A percentile compares a stretch with the other conserved stretches of the same genome.
Conservation (phyloP, 495 filamentous ascomycete genomes). For the Xylaria grammica region DNA sequence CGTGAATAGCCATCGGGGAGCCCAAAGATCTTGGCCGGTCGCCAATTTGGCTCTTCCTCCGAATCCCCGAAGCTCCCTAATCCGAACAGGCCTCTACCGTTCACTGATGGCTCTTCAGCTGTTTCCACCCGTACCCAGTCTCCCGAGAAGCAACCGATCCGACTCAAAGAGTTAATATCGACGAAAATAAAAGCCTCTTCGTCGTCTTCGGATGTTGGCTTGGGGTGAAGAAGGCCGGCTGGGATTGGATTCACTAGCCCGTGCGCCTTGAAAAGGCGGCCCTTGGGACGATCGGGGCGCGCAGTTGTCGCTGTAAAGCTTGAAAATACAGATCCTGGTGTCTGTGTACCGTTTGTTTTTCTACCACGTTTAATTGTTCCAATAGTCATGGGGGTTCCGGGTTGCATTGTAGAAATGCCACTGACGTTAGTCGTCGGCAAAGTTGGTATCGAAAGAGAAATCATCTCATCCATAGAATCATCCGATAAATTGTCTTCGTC, state of each 20-base stretch:
- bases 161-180: slow-evolving; percentile 80
- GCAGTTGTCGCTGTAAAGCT: slow-evolving; percentile 81
- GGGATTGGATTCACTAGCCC: slow-evolving; percentile 74
- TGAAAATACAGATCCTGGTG: slow-evolving; percentile 84
- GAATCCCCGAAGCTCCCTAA: slow-evolving; percentile 56
- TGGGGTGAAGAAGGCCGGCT: slow-evolving; percentile 81
- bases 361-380: slow-evolving; percentile 50
- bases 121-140: slow-evolving; percentile 93
- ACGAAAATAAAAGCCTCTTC: slow-evolving; percentile 89
- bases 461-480: slow-evolving; percentile 80
- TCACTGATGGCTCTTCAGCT: slow-evolving; percentile 67
- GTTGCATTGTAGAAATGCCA: slow-evolving; percentile 71
- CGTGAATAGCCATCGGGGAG: slow-evolving; percentile 73
- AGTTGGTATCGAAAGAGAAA: slow-evolving; percentile 79
- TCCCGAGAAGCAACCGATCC: slow-evolving; percentile 92
- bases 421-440: slow-evolving; percentile 70
- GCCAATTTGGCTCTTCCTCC: slow-evolving; percentile 61
- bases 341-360: slow-evolving; percentile 69
- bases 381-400: slow-evolving; percentile 73
- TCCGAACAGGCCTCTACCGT: slow-evolving; percentile 60
- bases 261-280: slow-evolving; percentile 75
- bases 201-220: slow-evolving; percentile 75
- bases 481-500: slow-evolving; percentile 72
- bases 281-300: slow-evolving; percentile 63
- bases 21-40: slow-evolving; percentile 85